Base-by-base conservation (phyloP, 495 filamentous ascomycete genomes). In the Podospora sp. region DNA sequence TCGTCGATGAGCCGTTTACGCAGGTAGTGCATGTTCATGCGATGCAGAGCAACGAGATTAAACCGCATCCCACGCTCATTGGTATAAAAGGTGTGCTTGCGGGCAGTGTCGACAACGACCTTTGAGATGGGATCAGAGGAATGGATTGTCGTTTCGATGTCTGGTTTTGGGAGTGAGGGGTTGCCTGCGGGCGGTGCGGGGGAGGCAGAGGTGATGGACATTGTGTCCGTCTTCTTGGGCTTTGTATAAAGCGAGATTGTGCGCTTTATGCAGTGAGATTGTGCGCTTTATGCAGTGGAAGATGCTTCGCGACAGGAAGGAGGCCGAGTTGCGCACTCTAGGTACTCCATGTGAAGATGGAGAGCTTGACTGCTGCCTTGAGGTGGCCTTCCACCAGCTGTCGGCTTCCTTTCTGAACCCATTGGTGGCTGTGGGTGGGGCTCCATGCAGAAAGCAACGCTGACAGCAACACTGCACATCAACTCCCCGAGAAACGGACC, bases 11-110 rank as follows among this genome's bases (percentile, higher is more conserved):
- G 2, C 7, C 52, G 14, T 26, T 55, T 55, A n/a, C 52, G 52
- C 14, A 55, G 52, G 52, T 55, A 55, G n/a, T 55, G 52, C 52
- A 55, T 22, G 24, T 55, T 55, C 52, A 55, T 55, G 16, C 52
- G 52, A 14, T 55, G 52, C n/a, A 55, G 20, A n/a, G 52, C 52
- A 11, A 26, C 24, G 6, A 55, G 2, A 12, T 55, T 55, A n/a
- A 55, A 55, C 2, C 52, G 52, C 52, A 8, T n/a, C 6, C 52
- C 52, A 21, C 52, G 52, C 52, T 55, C 52, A n/a, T 55, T 55
- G 52, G 52, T 22, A n/a, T 55, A 55, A 26, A 55, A 55, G 16
- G 24, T 55, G 52, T 55, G 52, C 7, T n/a, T 11, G 52, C 52
- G 52, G 21, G 3, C 52, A 11, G 52, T 14, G 20, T 55, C 52